These are phyloP conservation scores for Calocera viscosa DNA, from an alignment of 768 basidiomycete genomes.

Conservation along the genomic window DNA sequence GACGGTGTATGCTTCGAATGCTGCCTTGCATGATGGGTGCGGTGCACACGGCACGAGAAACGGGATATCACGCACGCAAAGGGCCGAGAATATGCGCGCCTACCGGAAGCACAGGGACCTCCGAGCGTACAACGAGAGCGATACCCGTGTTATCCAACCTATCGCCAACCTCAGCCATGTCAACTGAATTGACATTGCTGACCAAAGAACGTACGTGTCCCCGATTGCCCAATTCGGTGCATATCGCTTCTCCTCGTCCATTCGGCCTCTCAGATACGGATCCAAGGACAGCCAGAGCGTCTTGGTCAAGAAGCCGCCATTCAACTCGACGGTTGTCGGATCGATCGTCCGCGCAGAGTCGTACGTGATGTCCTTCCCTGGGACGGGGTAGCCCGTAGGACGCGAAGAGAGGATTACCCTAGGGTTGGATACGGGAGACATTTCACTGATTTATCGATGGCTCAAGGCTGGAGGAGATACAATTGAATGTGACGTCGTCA, in stretches of 20 bases:
- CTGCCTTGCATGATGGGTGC: conserved; percentile 19
- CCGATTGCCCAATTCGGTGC: conserved; percentile 12
- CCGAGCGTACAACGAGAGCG: conserved; percentile 36
- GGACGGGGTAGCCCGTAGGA: conserved; percentile 17
- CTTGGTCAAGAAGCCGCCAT: conserved; percentile 42
- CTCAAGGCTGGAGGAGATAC: too few relatives aligned
- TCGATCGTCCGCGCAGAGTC: conserved; percentile 40
- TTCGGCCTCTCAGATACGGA: conserved; percentile 33
- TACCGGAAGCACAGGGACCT: conserved; percentile 25
- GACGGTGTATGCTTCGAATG: conserved; percentile 34
- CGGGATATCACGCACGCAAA: conserved; percentile 15
- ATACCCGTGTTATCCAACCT: conserved; percentile 27
- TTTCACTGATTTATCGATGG: neutral
- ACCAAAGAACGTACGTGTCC: neutral
- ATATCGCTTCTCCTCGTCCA: conserved; percentile 27
- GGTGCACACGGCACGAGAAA: conserved; percentile 12
- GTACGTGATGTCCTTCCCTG: conserved; percentile 36
- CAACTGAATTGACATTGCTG: neutral
- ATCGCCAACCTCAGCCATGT: neutral
- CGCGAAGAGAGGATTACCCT: conserved; percentile 24
- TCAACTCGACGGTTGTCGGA: conserved; percentile 33
- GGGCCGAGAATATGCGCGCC: conserved; percentile 36
- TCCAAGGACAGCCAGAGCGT: conserved; percentile 38
- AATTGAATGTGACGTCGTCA: too few relatives aligned
- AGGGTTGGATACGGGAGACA: conserved; percentile 18